Percentiles rank a stretch among this genome's conserved stretches.
These are phyloP conservation scores for Boletus bicolor DNA, from an alignment of 768 basidiomycete species.

Conservation along the genomic window DNA sequence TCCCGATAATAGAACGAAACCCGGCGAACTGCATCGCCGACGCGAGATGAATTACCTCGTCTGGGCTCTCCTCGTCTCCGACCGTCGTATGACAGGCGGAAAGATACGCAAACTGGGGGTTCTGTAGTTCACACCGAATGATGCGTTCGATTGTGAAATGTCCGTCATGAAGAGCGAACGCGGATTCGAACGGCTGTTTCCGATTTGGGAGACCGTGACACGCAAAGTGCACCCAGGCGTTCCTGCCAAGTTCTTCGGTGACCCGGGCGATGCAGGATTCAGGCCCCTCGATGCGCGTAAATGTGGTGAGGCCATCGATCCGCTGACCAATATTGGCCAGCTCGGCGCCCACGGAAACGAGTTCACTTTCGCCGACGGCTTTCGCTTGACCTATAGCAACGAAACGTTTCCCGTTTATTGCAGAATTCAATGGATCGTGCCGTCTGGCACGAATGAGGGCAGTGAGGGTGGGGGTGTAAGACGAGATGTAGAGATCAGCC, in stretches of 20 bases:
- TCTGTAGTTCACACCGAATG: not conserved
- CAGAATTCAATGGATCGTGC: not conserved
- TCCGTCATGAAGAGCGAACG: no score
- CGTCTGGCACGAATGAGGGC: not conserved
- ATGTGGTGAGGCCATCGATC: not conserved
- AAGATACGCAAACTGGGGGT: not conserved
- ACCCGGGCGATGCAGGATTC: not conserved
- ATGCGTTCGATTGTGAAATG: not conserved
- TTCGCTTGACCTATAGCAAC: not conserved
- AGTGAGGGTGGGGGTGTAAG: no score
- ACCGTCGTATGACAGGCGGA: not conserved
- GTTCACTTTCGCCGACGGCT: not conserved
- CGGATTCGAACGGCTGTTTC: no score
- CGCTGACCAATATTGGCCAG: not conserved
- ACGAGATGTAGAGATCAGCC: slow-evolving; percentile 4
- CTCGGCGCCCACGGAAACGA: not conserved
- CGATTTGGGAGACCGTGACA: slow-evolving; percentile 14
- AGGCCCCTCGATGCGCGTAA: not conserved
- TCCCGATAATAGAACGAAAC: not conserved
- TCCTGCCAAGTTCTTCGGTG: not conserved
- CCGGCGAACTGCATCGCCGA: not conserved
- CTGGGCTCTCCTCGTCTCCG: not conserved
- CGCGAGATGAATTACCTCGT: no score
- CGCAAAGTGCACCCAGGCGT: slow-evolving; percentile 24
- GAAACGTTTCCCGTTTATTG: not conserved